Evolutionary conservation across 1,284 basidiomycete genomes (phyloP).

Genomic region (Retiboletus fuscus): DNA sequence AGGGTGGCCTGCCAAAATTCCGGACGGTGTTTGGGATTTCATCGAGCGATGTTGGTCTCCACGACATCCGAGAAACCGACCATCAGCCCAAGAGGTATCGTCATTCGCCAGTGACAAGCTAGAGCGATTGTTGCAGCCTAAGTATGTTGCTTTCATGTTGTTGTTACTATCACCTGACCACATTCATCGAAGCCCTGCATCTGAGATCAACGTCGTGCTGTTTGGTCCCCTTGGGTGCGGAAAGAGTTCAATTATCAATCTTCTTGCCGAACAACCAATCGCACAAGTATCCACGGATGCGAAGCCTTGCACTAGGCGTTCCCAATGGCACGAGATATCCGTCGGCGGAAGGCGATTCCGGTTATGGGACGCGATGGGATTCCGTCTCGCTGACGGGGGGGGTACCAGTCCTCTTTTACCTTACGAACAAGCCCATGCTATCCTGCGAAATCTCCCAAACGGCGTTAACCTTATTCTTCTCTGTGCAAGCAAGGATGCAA

Average conservation of each 20-base stretch:
- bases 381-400: conserved; percentile 1
- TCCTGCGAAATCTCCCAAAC: conserved; percentile 18
- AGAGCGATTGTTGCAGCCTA: neutral
- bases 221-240: conserved; percentile 30
- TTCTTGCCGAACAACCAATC: conserved; percentile 15
- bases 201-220: conserved; percentile 26
- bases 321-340: conserved; percentile 9
- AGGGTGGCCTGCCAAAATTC: conserved; percentile 4
- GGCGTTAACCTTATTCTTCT: conserved; percentile 24
- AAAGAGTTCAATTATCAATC: conserved; percentile 35
- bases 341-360: conserved; percentile 12
- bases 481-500: conserved; percentile 16
- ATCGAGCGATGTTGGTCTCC: conserved; percentile 28
- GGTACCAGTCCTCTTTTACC: conserved; percentile 16
- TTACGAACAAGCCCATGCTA: conserved; percentile 27
- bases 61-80: neutral
- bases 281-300: conserved; percentile 19
- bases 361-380: conserved; percentile 40
- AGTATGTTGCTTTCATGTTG: neutral
- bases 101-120: conserved; percentile 9
- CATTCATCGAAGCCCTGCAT: neutral
- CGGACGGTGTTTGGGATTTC: conserved; percentile 20
- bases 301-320: conserved; percentile 25
- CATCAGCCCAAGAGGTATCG: conserved; percentile 12
- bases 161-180: neutral